Evolutionary conservation across 2,329 filamentous ascomycete species (phyloP).

Genomic region (Neophaeococcomyces aloes): DNA sequence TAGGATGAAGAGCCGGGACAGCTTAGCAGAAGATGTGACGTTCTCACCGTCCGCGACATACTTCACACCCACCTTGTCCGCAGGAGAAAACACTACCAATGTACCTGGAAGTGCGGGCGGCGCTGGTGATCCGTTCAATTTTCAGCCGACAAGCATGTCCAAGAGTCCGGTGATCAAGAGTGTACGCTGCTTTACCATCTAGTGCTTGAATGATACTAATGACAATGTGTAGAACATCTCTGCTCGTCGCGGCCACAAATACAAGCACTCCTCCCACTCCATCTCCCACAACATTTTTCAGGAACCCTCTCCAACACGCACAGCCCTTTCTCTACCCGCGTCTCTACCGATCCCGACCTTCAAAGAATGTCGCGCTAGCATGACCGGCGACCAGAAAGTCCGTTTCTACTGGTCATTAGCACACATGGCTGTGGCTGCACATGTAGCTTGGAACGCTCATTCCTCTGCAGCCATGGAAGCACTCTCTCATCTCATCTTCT

Average conservation of each 20-base stretch:
- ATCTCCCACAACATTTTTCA: conserved; percentile 96
- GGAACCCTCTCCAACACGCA: conserved; percentile 65
- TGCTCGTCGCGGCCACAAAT: conserved; percentile 87
- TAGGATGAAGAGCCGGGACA: conserved; percentile 1
- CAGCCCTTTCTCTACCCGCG: conserved; percentile 78
- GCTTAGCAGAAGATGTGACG: conserved; percentile 23
- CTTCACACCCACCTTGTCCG: conserved; percentile 27
- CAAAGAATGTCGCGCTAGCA: conserved; percentile 76
- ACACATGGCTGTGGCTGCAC: conserved; percentile 71
- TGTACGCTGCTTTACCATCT: conserved; percentile 35
- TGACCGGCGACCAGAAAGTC: conserved; percentile 75
- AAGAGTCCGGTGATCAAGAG: conserved; percentile 63
- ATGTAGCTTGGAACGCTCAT: conserved; percentile 74
- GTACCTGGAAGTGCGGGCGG: conserved; percentile 22
- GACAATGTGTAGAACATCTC: conserved; percentile 58
- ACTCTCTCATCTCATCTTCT: conserved; percentile 84
- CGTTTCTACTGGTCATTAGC: conserved; percentile 83
- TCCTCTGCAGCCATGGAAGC: conserved; percentile 86
- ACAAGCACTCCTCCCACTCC: conserved; percentile 72
- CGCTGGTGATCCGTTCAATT: conserved; percentile 67
- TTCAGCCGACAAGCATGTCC: conserved; percentile 70
- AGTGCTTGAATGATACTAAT: conserved; percentile 8
- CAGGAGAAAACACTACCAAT: conserved; percentile 22
- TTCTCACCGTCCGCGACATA: conserved; percentile 28
- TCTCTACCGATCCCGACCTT: conserved; percentile 85